A percentile compares a stretch with the other conserved stretches of the same genome.
Evolutionary conservation across 352 stramenopile species (phyloP).

Genomic region (Pythium aristosporum): DNA sequence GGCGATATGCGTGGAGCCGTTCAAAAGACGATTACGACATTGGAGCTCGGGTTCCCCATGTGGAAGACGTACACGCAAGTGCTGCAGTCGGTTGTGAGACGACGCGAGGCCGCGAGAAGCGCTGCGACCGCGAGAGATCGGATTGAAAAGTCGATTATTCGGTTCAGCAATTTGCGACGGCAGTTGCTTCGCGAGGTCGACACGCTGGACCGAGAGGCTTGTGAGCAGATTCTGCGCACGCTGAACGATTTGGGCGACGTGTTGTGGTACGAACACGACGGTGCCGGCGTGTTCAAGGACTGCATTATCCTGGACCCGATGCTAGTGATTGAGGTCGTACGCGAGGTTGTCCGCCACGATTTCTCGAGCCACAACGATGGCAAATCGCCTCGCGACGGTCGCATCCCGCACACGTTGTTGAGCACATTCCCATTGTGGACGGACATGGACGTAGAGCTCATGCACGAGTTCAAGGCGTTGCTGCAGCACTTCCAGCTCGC

Average conservation of each 20-base stretch:
- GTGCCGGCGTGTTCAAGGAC: constrained; percentile 13
- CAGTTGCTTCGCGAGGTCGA: constrained; percentile 15
- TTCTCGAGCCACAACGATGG: background rate
- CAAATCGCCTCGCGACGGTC: background rate
- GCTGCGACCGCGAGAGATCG: background rate
- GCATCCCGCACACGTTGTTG: constrained; percentile 12
- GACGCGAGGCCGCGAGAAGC: constrained; percentile 3
- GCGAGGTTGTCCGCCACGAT: constrained; percentile 20
- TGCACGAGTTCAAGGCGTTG: constrained; percentile 31
- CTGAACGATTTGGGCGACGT: constrained; percentile 25
- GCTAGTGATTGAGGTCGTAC: constrained; percentile 33
- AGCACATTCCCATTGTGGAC: constrained; percentile 13
- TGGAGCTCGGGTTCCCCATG: constrained; percentile 13
- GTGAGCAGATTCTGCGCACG: constrained; percentile 19
- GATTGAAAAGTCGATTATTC: constrained; percentile 9
- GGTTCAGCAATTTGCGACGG: constrained; percentile 1
- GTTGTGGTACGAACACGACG: constrained; percentile 22
- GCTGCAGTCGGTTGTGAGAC: background rate
- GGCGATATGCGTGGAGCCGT: background rate
- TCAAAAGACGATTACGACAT: background rate
- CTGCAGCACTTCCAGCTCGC: constrained; percentile 29
- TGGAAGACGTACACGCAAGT: constrained; percentile 15
- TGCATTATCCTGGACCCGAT: constrained; percentile 23
- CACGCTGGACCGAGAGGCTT: background rate
- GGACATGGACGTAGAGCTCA: constrained; percentile 26